Evolutionary conservation across 352 stramenopile species (phyloP).

Genomic region (Thalassiosira exigua): DNA sequence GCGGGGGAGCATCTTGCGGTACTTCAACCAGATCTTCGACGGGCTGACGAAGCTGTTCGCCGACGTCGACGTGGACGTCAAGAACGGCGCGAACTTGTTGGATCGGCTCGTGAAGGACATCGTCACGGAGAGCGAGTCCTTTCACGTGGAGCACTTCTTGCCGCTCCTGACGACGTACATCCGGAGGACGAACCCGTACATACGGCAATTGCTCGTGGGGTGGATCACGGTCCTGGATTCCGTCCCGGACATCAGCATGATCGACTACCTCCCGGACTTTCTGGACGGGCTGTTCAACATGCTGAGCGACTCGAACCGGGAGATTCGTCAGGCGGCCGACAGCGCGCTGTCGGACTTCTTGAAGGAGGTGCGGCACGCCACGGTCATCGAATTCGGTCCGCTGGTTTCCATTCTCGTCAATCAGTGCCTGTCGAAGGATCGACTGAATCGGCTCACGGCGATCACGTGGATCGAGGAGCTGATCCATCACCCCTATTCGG

Average conservation of each 20-base stretch:
- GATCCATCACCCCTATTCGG: conserved; percentile 90
- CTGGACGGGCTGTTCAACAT: conserved; percentile 99
- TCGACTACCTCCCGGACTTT: conserved; percentile 98
- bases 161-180: conserved; percentile 99
- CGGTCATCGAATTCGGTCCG: conserved; percentile 96
- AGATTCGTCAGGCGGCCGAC: conserved; percentile 96
- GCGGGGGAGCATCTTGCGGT: conserved; percentile 92
- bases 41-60: conserved; percentile 96
- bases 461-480: conserved; percentile 98
- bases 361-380: conserved; percentile 94
- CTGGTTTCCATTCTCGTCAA: conserved; percentile 97
- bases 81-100: conserved; percentile 92
- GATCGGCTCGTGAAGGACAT: conserved; percentile 98
- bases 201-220: conserved; percentile 96
- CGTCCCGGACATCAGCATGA: conserved; percentile 99
- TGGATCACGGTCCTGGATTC: conserved; percentile 99
- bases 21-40: conserved; percentile 99
- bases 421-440: conserved; percentile 97
- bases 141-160: conserved; percentile 99
- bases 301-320: conserved; percentile 97
- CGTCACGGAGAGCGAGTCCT: conserved; percentile 96
- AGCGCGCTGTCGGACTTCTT: conserved; percentile 94
- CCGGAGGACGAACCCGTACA: conserved; percentile 98
- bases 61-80: conserved; percentile 99
- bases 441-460: conserved; percentile 96